Base-by-base conservation (phyloP, 495 filamentous ascomycete genomes). In the Apodospora peruviana region DNA sequence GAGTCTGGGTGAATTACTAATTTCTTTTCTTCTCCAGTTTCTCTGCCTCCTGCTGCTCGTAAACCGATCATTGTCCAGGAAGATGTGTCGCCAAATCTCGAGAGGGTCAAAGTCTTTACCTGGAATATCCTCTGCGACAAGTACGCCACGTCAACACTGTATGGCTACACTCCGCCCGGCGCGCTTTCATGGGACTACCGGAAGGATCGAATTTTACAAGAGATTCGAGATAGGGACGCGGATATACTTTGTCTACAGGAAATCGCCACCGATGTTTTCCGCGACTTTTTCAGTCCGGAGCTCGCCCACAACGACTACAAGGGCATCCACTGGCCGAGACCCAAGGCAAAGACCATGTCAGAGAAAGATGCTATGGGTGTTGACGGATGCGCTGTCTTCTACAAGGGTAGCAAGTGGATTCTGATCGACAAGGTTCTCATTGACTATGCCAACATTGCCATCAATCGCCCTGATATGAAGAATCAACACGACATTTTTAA, bases 91-190 rank as follows among this genome's bases (percentile, higher is more conserved):
- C 50, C 68, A 10, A 69, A 60, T 23, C 70, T 72, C 37, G 77
- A 81, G 40, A 68, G 67, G 37, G 78, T 96, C 55, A 85, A 86
- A 38, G 83, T 93, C 11, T 67, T 96, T 40, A 93, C 88, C 22
- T 96, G 89, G 80, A 98, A 98, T 65, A 95, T 86, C 23, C 78
- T 98, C 3, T 96, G 91, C 66, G 90, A 96, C 64, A 86, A 87
- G 61, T 90, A 87, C 51, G 90, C 90, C 11, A 96, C 91, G 0
- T 75, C 75, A 43, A 73, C 75, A 5, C 79, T 87, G 56, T 97
- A 96, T 58, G 94, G 93, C 20, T 97, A 97, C 60, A 87, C 87
- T 1, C 86, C 93, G 5, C 78, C 81, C 12, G 79, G 75, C 19
- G 85, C 85, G 17, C 72, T 97, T 5, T 75, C 79, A 3, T 98